A percentile compares a stretch with the other conserved stretches of the same genome.
phyloP scores from a whole-genome alignment of 768 basidiomycete genomes.

The Porphyrellus cyaneotinctus region DNA sequence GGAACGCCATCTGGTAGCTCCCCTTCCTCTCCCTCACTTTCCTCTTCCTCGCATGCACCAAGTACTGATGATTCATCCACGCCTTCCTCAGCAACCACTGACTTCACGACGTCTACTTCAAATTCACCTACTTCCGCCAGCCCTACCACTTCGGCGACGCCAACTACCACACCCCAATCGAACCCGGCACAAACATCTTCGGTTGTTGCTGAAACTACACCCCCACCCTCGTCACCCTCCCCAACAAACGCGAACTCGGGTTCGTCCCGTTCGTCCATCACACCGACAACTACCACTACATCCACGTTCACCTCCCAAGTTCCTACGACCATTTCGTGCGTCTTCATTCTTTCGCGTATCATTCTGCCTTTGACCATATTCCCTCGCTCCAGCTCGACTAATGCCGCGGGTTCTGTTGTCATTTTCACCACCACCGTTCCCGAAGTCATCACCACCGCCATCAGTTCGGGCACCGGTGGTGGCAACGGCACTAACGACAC shows the following conservation, averaged over 20 bases:
- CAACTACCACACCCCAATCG: constrained; percentile 1
- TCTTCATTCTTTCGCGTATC: not conserved
- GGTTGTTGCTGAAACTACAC: not conserved
- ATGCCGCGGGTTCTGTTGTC: constrained; percentile 19
- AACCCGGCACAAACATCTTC: not conserved
- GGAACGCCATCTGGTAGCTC: constrained; percentile 15
- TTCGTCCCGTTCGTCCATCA: not conserved
- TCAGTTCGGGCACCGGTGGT: not conserved
- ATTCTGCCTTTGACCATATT: not conserved
- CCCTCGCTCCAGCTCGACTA: constrained; percentile 17
- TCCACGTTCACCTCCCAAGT: constrained; percentile 17
- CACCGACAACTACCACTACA: not conserved
- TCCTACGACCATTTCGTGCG: constrained; percentile 18
- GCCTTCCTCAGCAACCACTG: constrained; percentile 1
- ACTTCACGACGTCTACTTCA: not conserved
- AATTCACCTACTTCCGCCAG: not conserved
- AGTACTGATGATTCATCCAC: constrained; percentile 16
- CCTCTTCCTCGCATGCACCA: constrained; percentile 1
- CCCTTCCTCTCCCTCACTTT: constrained; percentile 7
- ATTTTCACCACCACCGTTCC: constrained; percentile 18
- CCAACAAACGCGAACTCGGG: no score
- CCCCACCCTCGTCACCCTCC: not conserved
- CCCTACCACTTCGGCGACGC: constrained; percentile 1
- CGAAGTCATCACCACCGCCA: constrained; percentile 12
- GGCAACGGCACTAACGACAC: constrained; percentile 13